Percentiles rank a stretch among this genome's conserved stretches.
Conservation (phyloP, 2,329 filamentous ascomycete species). For the Aspergillus pseudonomiae region DNA sequence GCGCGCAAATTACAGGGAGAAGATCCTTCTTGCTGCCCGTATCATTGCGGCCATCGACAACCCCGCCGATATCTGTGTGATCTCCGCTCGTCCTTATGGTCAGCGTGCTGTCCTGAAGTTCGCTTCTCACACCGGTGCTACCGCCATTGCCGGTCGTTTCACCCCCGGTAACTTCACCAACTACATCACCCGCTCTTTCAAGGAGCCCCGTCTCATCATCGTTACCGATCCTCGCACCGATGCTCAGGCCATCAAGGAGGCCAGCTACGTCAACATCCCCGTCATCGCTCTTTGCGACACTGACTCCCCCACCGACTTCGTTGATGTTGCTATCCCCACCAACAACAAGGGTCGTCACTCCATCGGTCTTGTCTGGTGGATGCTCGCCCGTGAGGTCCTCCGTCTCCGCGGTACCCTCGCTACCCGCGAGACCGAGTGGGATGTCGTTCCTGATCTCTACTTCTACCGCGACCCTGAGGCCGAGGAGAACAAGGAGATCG, state of each 20-base stretch:
- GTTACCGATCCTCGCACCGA: constrained; percentile 99
- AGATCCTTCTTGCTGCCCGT: constrained; percentile 97
- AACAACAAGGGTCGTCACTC: constrained; percentile 99
- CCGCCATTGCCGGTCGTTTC: constrained; percentile 98
- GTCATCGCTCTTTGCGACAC: constrained; percentile 99
- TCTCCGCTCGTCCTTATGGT: constrained; percentile 98
- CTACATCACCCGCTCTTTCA: constrained; percentile 99
- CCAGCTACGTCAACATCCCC: constrained; percentile 99
- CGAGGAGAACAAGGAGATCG: constrained; percentile 95
- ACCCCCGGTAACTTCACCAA: constrained; percentile 99
- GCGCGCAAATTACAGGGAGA: constrained; percentile 71
- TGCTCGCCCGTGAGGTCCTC: constrained; percentile 99
- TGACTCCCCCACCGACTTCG: constrained; percentile 99
- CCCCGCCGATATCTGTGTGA: constrained; percentile 98
- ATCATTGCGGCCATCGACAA: constrained; percentile 99
- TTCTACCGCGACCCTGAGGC: constrained; percentile 99
- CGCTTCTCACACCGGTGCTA: constrained; percentile 95
- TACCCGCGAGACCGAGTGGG: constrained; percentile 95
- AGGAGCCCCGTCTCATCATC: constrained; percentile 99
- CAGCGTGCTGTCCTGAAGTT: constrained; percentile 99
- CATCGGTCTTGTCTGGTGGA: constrained; percentile 99
- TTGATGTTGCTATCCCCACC: constrained; percentile 99
- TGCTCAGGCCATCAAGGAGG: constrained; percentile 99
- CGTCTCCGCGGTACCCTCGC: constrained; percentile 96
- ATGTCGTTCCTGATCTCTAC: constrained; percentile 99